These are phyloP conservation scores for Rheum nobile DNA, from an alignment of 148 eudicot genomes.

Conservation along the genomic window DNA sequence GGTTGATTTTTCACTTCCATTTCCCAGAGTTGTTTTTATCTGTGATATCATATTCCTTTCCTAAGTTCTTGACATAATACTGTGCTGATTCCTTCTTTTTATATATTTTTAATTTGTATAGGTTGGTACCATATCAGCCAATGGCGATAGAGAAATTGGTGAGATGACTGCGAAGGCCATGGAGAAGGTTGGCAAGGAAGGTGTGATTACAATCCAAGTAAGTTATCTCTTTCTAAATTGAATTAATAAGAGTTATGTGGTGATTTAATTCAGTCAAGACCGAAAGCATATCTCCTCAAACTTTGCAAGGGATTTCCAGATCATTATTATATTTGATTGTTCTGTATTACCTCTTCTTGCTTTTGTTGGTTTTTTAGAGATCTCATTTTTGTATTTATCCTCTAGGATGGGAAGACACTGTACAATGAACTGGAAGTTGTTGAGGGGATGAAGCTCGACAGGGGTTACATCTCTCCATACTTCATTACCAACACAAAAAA, in stretches of 20 bases:
- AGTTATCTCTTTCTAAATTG: slow-evolving; percentile 1
- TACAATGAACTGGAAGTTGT: slow-evolving; percentile 51
- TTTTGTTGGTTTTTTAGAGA: neutral
- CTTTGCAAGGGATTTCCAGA: neutral
- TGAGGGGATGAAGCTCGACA: slow-evolving; percentile 55
- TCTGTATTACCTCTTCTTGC: neutral
- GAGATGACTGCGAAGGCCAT: slow-evolving; percentile 74
- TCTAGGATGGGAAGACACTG: slow-evolving; percentile 76
- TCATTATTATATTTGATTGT: neutral
- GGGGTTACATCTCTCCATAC: slow-evolving; percentile 56
- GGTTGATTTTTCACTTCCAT: slow-evolving; percentile 18
- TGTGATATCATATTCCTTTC: neutral
- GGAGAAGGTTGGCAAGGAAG: slow-evolving; percentile 80
- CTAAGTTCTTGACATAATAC: neutral
- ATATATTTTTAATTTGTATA: slow-evolving; percentile 15
- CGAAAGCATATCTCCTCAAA: neutral
- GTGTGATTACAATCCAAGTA: slow-evolving; percentile 67
- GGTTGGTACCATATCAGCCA: slow-evolving; percentile 83
- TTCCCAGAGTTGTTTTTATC: neutral
- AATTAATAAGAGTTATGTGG: neutral
- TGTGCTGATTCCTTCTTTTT: neutral
- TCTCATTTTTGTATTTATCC: neutral
- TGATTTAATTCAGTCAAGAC: neutral
- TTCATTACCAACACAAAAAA: slow-evolving; percentile 43
- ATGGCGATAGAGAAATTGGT: slow-evolving; percentile 72